Base-by-base conservation (phyloP, 805 yeast genomes). In the Candida arabinofermentans region DNA sequence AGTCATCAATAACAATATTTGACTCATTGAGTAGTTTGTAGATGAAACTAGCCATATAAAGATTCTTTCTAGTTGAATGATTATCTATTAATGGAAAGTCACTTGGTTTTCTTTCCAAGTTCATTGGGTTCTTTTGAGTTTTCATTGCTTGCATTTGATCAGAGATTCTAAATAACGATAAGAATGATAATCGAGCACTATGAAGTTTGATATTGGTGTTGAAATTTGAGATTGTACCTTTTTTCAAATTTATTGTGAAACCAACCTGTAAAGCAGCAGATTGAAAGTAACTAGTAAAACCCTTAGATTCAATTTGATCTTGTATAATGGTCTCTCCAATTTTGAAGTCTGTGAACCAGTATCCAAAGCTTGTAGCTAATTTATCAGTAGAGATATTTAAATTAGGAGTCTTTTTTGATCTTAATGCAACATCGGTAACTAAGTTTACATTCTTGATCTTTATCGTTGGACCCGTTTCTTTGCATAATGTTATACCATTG, bases 21-120 rank as follows among this genome's bases (percentile, higher is more conserved):
- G 53, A 45, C 16, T 52, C 52, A 22, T 53, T 46, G 17, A 62
- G 34, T n/a, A 58, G 16, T 10, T 52, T 47, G 18, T 46, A 44
- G 13, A 56, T 16, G 17, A 52, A 41, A 3, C 59, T 51, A 39
- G 41, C 41, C 3, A 38, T 16, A 17, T 43, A 42, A 8, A 55
- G 34, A 13, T 36, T 37, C 13, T 35, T 42, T 13, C 42, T 37
- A 7, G 45, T 29, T 4, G 43, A 19, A 13, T 17, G 14, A 16
- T 35, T 26, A 5, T 5, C 2, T 19, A 35, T 13, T 8, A 18
- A 17, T 16, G 22, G 10, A 17, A 19, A n/a, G 13, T 29, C 18
- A 18, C 35, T 27, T 10, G 3, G 6, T 21, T 26, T 27, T 24
- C 18, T 30, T 36, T 16, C 7, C 7, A 36, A n/a, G 24, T 13